phyloP scores from a whole-genome alignment of 805 yeast species.

The Kluyveromyces wickerhamii region DNA sequence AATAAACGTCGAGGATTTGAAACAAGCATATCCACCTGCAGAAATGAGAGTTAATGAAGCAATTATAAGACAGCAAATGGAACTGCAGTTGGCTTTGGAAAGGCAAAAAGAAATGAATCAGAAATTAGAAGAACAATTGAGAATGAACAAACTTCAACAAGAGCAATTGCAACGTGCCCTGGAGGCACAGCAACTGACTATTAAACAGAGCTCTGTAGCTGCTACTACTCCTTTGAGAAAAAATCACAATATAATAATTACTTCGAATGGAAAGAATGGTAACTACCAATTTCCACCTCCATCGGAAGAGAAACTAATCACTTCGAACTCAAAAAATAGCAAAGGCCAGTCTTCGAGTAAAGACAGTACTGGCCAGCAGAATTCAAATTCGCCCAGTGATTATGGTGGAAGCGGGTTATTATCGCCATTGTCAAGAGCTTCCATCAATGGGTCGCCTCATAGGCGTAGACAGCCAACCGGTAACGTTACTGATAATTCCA shows the following conservation, averaged over 20 bases:
- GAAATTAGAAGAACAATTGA: constrained; percentile 23
- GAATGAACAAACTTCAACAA: constrained; percentile 24
- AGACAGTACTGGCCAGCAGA: background rate
- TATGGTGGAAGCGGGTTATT: constrained; percentile 5
- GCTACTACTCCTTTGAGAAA: constrained; percentile 3
- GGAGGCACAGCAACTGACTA: constrained; percentile 16
- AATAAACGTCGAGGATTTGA: background rate
- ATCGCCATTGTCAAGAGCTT: constrained; percentile 17
- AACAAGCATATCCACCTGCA: background rate
- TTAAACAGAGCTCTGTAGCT: constrained; percentile 4
- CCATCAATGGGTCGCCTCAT: constrained; percentile 21
- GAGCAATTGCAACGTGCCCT: constrained; percentile 21
- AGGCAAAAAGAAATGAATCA: constrained; percentile 25
- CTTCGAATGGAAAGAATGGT: constrained; percentile 26
- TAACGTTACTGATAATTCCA: background rate
- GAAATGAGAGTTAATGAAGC: constrained; percentile 6
- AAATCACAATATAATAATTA: constrained; percentile 20
- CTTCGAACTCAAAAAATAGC: background rate
- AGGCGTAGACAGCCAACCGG: constrained; percentile 5
- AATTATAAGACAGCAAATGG: constrained; percentile 22
- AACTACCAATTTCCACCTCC: constrained; percentile 31
- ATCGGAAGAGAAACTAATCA: constrained; percentile 1
- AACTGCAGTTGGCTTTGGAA: constrained; percentile 22
- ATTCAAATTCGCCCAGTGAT: background rate
- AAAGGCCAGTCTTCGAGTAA: background rate